Base-by-base conservation (phyloP, 169 alveolate genomes). In the Cryptosporidium meleagridis region DNA sequence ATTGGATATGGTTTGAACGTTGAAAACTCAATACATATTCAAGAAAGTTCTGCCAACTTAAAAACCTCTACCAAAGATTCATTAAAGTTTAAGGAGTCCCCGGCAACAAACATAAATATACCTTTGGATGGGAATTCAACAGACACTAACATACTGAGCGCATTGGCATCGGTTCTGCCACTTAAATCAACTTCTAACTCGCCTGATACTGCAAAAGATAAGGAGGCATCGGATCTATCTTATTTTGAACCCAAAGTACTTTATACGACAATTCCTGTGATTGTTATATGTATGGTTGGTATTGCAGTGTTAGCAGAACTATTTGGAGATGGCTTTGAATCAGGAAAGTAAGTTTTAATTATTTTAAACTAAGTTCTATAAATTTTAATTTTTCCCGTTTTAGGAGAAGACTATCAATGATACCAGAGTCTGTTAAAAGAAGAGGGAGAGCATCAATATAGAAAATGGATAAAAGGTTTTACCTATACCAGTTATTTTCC, bases 381-480 rank as follows among this genome's bases (percentile, higher is more conserved):
- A 55, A 73, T n/a, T n/a, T 12, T 55, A 21, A 73, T 33, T 33
- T 58, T 73, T 73, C 51, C 8, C 23, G 26, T 23, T 73, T 16
- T 67, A 80, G 89, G 51, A 80, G 89, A 33, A 80, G 89, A 65
- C 12, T 62, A 6, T 80, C 89, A 12, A 31, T 51, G 59, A 45
- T 80, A 62, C 89, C 72, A 16, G 89, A 80, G 29, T 62, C 75
- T 44, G 67, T 80, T 48, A 80, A 80, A 80, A 59, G 89, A 80
- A 80, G 75, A 31, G 75, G 75, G n/a, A 80, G 89, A 59, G 89
- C 89, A n/a, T 80, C 89, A n/a, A 62, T 80, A 31, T 80, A 80
- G 70, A 39, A 37, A 5, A 7, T 21, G 41, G 59, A 37, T 31
- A 14, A 31, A 52, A 31, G 3, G 72, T 29, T 33, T 33, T 26